phyloP scores from a whole-genome alignment of 1,284 basidiomycete species.

The Trametes polyzona region DNA sequence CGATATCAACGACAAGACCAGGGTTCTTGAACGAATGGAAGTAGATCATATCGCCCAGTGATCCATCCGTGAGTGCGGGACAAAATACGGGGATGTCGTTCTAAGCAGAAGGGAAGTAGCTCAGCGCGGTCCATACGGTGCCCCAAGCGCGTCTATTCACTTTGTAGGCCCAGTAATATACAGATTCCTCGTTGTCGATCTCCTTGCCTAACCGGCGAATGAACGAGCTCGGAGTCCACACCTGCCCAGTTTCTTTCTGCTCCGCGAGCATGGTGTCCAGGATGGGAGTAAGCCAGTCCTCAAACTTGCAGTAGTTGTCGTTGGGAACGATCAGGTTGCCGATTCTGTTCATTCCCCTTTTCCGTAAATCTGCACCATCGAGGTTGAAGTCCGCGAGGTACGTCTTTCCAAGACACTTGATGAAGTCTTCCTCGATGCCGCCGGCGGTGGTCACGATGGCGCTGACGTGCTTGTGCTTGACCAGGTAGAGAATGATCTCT shows the following conservation, averaged over 20 bases:
- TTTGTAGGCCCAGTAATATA: constrained; percentile 99
- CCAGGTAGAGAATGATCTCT: constrained; percentile 92
- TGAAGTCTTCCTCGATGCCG: constrained; percentile 98
- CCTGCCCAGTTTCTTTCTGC: constrained; percentile 72
- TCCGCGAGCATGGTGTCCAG: constrained; percentile 91
- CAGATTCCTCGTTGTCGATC: constrained; percentile 95
- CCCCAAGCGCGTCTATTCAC: constrained; percentile 53
- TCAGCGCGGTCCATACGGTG: constrained; percentile 30
- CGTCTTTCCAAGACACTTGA: constrained; percentile 97
- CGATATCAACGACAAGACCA: constrained; percentile 91
- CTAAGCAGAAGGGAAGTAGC: constrained; percentile 46
- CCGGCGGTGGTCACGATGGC: constrained; percentile 97
- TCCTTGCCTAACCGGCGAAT: constrained; percentile 93
- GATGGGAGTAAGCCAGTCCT: constrained; percentile 98
- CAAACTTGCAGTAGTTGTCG: constrained; percentile 99
- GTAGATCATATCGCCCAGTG: constrained; percentile 98
- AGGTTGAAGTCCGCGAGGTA: constrained; percentile 95
- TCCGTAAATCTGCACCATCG: constrained; percentile 87
- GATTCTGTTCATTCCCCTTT: constrained; percentile 93
- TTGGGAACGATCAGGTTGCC: constrained; percentile 99
- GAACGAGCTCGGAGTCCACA: constrained; percentile 96
- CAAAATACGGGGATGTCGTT: constrained; percentile 99
- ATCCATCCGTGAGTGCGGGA: constrained; percentile 97
- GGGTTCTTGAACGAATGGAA: constrained; percentile 96
- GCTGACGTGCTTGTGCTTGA: constrained; percentile 90